Conservation (phyloP, 73 alveolate species). For the Tetrahymena borealis region DNA sequence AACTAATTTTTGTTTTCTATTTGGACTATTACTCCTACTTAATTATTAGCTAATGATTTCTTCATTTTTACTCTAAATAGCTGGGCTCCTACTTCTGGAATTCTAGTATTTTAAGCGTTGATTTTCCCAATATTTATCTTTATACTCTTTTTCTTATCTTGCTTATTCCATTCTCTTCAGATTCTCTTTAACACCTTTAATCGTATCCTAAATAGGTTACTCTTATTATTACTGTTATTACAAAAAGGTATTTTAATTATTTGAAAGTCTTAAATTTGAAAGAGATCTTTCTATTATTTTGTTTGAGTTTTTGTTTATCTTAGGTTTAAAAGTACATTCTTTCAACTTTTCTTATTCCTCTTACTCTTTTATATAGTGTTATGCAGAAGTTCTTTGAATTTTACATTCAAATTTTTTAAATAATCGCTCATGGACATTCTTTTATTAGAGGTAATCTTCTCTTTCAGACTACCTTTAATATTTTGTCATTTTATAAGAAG, state of each 20-base stretch:
- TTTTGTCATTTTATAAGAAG: no score
- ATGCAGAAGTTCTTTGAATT: not conserved
- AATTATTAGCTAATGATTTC: no score
- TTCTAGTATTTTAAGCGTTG: constrained; percentile 1
- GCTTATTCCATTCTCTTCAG: constrained; percentile 35
- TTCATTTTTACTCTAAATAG: not conserved
- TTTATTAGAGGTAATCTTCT: not conserved
- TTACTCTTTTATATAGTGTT: not conserved
- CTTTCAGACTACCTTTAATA: not conserved
- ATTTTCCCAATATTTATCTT: constrained; percentile 21
- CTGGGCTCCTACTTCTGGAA: not conserved
- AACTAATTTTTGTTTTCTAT: not conserved
- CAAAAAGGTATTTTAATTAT: not conserved
- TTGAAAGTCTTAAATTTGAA: not conserved
- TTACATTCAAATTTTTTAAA: not conserved
- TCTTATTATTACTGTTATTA: not conserved
- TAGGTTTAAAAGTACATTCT: not conserved
- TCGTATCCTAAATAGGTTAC: not conserved
- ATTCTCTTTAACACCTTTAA: constrained; percentile 8
- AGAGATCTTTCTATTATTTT: not conserved
- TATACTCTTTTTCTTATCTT: not conserved
- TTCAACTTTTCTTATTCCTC: not conserved
- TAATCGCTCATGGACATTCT: not conserved
- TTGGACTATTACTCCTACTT: not conserved
- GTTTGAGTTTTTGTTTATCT: not conserved